A percentile compares a stretch with the other conserved stretches of the same genome.
Conservation (phyloP, 2,329 filamentous ascomycete species). For the Colletotrichum tabaci region DNA sequence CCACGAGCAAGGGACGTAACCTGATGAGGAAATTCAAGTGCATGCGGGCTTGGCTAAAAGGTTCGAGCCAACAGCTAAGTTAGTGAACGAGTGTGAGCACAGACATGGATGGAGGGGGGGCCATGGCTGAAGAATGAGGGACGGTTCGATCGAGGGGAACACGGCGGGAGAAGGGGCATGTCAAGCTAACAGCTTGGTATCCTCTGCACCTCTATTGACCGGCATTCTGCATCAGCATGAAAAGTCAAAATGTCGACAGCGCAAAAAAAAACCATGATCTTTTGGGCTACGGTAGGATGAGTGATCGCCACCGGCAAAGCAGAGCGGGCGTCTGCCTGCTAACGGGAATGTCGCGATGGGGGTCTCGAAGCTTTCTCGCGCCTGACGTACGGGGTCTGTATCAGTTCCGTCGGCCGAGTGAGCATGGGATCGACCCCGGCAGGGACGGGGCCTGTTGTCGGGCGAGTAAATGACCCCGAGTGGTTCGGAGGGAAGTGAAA, state of each 20-base stretch:
- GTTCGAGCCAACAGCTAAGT: not conserved
- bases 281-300: not conserved
- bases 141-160: conserved; percentile 12
- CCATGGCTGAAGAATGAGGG: conserved; percentile 5
- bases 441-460: conserved; percentile 12
- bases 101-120: not conserved
- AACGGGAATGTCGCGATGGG: not conserved
- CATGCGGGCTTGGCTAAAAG: not conserved
- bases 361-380: not conserved
- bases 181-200: conserved; percentile 18
- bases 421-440: conserved; percentile 7
- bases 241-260: conserved; percentile 2
- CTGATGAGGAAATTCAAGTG: not conserved
- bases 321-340: not conserved
- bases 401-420: not conserved
- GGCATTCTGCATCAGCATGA: not conserved
- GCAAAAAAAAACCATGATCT: too few species aligned
- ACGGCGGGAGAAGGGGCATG: not conserved
- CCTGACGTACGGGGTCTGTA: not conserved
- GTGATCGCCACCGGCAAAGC: not conserved
- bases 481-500: not conserved
- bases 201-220: not conserved
- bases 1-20: not conserved
- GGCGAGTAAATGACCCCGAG: not conserved
- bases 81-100: conserved; percentile 1